Evolutionary conservation across 2,329 filamentous ascomycete species (phyloP).

Genomic region (Colletotrichum orchidophilum): DNA sequence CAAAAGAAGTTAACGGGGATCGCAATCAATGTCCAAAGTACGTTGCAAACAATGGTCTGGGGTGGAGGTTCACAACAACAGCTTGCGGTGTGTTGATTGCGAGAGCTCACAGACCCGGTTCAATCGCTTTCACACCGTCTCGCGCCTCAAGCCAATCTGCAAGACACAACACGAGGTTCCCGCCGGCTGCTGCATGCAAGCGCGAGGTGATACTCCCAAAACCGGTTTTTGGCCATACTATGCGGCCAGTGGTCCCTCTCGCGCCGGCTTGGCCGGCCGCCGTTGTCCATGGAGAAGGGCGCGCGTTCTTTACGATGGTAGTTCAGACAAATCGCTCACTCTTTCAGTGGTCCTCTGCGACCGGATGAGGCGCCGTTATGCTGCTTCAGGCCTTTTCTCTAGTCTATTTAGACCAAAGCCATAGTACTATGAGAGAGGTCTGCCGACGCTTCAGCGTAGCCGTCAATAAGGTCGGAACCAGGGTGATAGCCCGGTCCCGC

Average conservation of each 20-base stretch:
- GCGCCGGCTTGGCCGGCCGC: constrained; percentile 30
- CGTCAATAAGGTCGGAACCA: constrained; percentile 4
- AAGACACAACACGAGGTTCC: constrained; percentile 25
- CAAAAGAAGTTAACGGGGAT: neutral
- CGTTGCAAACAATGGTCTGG: neutral
- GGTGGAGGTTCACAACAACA: neutral
- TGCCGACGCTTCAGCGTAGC: neutral
- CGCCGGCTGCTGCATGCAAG: constrained; percentile 33
- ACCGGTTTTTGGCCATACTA: constrained; percentile 28
- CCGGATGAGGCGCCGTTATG: neutral
- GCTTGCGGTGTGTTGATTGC: neutral
- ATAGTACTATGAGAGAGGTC: neutral
- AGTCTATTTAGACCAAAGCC: neutral
- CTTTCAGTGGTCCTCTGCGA: neutral
- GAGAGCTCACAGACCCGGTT: neutral
- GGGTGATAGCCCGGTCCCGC: neutral
- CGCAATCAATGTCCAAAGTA: neutral
- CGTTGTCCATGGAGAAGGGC: neutral
- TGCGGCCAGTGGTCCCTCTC: constrained; percentile 24
- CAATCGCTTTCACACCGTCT: constrained; percentile 28
- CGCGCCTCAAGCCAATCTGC: constrained; percentile 14
- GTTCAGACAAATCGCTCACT: constrained; percentile 19
- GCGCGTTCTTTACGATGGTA: constrained; percentile 3
- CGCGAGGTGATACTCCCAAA: constrained; percentile 32
- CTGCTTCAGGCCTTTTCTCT: neutral